Evolutionary conservation across 371 early-diverging fungal species (phyloP).

Genomic region (Mucor saturninus): DNA sequence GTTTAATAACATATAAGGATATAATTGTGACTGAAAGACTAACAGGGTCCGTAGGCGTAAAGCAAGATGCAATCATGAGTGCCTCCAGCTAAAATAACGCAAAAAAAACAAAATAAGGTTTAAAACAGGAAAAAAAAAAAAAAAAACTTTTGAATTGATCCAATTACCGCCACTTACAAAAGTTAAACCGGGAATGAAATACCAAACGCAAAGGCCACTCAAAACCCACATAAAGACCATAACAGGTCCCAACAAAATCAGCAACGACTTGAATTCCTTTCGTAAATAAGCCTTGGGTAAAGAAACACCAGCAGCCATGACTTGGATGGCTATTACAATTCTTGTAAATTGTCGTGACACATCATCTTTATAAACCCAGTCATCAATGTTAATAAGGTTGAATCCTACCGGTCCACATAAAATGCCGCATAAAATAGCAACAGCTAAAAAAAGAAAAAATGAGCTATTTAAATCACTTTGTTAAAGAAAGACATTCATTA

Average conservation of each 20-base stretch:
- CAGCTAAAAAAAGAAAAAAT: slow-evolving; percentile 43
- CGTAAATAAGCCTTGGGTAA: slow-evolving; percentile 61
- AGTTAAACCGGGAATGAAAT: slow-evolving; percentile 36
- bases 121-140: background rate
- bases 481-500: slow-evolving; percentile 36
- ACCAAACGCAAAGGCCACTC: slow-evolving; percentile 42
- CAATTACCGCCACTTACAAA: slow-evolving; percentile 35
- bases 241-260: slow-evolving; percentile 77
- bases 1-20: background rate
- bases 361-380: slow-evolving; percentile 41
- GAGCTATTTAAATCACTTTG: background rate
- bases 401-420: slow-evolving; percentile 75
- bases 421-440: slow-evolving; percentile 88
- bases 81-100: slow-evolving; percentile 36
- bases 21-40: slow-evolving; percentile 2
- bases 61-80: slow-evolving; percentile 49
- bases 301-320: slow-evolving; percentile 81
- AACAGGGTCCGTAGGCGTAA: slow-evolving; percentile 55
- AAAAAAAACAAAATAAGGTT: background rate
- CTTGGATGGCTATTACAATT: slow-evolving; percentile 81
- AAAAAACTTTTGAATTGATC: background rate
- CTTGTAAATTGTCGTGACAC: slow-evolving; percentile 73
- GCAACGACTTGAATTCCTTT: slow-evolving; percentile 62
- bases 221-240: slow-evolving; percentile 74
- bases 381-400: slow-evolving; percentile 35